These are phyloP conservation scores for Sarcodon sp. DNA, from an alignment of 768 basidiomycete species.

Conservation along the genomic window DNA sequence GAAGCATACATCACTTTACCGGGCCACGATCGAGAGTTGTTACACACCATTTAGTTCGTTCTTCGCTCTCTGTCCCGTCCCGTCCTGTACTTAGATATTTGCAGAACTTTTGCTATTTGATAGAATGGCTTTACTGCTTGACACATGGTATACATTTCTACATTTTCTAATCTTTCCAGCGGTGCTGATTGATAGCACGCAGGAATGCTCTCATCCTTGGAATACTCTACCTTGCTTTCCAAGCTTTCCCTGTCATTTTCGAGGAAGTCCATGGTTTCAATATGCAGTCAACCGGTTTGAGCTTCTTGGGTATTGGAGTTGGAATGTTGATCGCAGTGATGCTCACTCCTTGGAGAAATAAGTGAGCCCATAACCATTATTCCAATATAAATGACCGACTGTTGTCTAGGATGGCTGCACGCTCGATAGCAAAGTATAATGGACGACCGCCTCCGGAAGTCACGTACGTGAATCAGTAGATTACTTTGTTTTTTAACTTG, in stretches of 20 bases:
- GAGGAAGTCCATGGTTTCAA: constrained; percentile 31
- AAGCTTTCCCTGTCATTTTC: constrained; percentile 43
- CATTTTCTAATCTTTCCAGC: constrained; percentile 1
- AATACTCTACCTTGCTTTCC: constrained; percentile 32
- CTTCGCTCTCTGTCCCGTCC: background rate
- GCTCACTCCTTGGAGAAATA: constrained; percentile 25
- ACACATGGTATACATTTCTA: constrained; percentile 54
- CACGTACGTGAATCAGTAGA: constrained; percentile 21
- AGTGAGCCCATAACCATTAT: background rate
- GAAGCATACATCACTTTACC: constrained; percentile 24
- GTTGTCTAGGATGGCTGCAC: background rate
- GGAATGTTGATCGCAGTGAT: constrained; percentile 25
- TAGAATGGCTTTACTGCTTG: constrained; percentile 55
- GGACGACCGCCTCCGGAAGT: constrained; percentile 20
- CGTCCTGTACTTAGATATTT: constrained; percentile 1
- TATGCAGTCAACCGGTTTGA: constrained; percentile 29
- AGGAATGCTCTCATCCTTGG: constrained; percentile 25
- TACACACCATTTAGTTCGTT: constrained; percentile 56
- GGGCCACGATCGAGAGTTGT: constrained; percentile 39
- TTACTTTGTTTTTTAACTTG: constrained; percentile 26
- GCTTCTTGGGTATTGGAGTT: constrained; percentile 34
- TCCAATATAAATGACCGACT: background rate
- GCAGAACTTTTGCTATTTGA: constrained; percentile 46
- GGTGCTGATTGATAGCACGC: background rate
- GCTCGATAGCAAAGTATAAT: background rate